phyloP scores from a whole-genome alignment of 169 alveolate genomes.

The Perkinsus olseni region DNA sequence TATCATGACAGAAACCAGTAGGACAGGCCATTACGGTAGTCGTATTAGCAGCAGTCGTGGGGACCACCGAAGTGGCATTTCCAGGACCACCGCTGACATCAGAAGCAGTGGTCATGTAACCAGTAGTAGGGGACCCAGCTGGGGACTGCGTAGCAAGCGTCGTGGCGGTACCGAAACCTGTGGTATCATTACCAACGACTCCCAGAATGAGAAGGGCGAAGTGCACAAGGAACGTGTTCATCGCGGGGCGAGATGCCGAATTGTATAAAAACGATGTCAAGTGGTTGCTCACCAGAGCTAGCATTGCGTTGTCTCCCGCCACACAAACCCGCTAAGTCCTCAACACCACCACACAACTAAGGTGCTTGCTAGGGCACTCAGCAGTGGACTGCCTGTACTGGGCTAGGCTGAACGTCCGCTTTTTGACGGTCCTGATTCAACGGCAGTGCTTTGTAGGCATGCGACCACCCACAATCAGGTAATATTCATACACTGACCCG shows the following conservation, averaged over 20 bases:
- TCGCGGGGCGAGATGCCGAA: neutral
- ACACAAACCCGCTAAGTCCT: neutral
- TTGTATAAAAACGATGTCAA: neutral
- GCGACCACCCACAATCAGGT: too few species aligned
- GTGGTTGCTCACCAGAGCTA: neutral
- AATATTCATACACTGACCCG: too few species aligned
- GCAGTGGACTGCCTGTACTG: too few species aligned
- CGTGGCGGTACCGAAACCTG: neutral
- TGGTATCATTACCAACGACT: neutral
- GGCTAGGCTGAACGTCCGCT: too few species aligned
- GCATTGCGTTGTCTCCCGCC: neutral
- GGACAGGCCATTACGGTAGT: neutral
- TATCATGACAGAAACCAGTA: neutral
- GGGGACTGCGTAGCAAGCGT: neutral
- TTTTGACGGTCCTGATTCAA: too few species aligned
- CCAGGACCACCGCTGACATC: neutral
- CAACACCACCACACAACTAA: too few species aligned
- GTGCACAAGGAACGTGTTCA: neutral
- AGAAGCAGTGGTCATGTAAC: neutral
- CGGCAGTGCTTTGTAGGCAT: too few species aligned
- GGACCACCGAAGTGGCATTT: neutral
- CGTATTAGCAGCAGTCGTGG: neutral
- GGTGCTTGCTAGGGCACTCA: too few species aligned
- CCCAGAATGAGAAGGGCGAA: neutral
- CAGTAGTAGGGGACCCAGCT: neutral